Evolutionary conservation across 176 grass and related monocot species (phyloP).

Genomic region (Cocos nucifera): DNA sequence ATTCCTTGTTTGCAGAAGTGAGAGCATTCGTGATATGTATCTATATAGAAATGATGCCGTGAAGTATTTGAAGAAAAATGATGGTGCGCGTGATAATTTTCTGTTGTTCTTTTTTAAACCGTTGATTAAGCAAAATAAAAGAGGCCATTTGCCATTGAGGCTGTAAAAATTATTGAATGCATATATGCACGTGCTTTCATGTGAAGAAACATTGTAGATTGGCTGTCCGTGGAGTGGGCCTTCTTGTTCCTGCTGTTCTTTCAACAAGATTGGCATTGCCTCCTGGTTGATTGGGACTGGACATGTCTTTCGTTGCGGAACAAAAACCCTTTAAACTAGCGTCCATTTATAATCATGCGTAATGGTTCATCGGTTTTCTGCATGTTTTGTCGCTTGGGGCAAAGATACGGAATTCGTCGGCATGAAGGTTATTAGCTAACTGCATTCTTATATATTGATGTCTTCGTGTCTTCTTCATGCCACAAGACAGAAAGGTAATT

Average conservation of each 20-base stretch:
- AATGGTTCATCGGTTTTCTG: not conserved
- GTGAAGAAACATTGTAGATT: slow-evolving; percentile 4
- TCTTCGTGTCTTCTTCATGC: too few species aligned
- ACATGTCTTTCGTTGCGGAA: slow-evolving; percentile 3
- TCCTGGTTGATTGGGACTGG: slow-evolving; percentile 22
- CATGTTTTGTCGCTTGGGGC: slow-evolving; percentile 1
- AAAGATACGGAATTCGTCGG: too few species aligned
- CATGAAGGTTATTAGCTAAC: not conserved
- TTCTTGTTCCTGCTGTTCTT: too few species aligned
- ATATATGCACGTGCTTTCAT: not conserved
- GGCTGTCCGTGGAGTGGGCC: not conserved
- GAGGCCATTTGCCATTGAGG: not conserved
- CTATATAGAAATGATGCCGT: too few species aligned
- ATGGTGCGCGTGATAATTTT: too few species aligned
- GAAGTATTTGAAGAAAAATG: too few species aligned
- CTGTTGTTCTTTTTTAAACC: not conserved
- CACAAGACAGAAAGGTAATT: too few species aligned
- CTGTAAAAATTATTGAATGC: not conserved
- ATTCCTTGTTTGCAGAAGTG: too few species aligned
- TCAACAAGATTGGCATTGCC: slow-evolving; percentile 5
- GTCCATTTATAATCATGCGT: not conserved
- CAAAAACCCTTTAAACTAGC: not conserved
- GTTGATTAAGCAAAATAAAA: slow-evolving; percentile 10
- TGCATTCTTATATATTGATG: too few species aligned
- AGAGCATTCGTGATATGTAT: too few species aligned